Evolutionary conservation across 208 protist species (phyloP), one percentile per base, ranked within the genome.

Genomic region (Wallacemonas sp.): DNA sequence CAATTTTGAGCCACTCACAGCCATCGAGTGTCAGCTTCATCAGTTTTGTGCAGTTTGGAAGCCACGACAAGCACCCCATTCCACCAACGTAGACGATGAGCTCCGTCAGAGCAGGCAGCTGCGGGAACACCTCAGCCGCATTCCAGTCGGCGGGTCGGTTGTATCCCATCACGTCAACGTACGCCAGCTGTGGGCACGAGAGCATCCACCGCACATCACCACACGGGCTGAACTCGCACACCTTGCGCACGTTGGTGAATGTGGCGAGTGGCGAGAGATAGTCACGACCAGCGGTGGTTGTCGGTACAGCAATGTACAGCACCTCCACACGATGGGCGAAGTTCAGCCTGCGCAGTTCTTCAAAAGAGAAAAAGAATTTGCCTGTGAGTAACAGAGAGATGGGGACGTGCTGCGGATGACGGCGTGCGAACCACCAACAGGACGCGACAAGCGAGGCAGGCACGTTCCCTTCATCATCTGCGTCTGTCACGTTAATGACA

Each of bases 1-100:
- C 34, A 63, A 29, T 38, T 48, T 21, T 9, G 19, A 63, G 57
- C 34, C 57, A 63, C 21, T 5, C 9, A 48, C 57, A 63, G 38
- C 39, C 57, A 29, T 44, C 26, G 12, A 63, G 4, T 3, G 4
- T 26, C 23, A 63, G 11, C 6, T 8, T 29, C 6, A 21, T 63
- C 17, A 63, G 39, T n/a, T 44, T 30, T 23, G 34, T 63, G 38
- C 23, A 44, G 19, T 32, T 24, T 4, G 19, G 17, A 14, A 63
- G 41, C 34, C 34, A 49, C 41, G 38, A 19, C 17, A 63, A 36
- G 16, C 57, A 49, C 17, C 9, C 4, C 57, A 14, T 6, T 4
- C 12, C 17, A 17, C 39, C 27, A 32, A 3, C n/a, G 16, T 32
- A 29, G 17, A 63, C n/a, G 29, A 36, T 49, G 38, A 63, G 57